A percentile compares a stretch with the other conserved stretches of the same genome.
Evolutionary conservation across 208 protist genomes (phyloP).

Genomic region (Acanthamoeba rhysodes): DNA sequence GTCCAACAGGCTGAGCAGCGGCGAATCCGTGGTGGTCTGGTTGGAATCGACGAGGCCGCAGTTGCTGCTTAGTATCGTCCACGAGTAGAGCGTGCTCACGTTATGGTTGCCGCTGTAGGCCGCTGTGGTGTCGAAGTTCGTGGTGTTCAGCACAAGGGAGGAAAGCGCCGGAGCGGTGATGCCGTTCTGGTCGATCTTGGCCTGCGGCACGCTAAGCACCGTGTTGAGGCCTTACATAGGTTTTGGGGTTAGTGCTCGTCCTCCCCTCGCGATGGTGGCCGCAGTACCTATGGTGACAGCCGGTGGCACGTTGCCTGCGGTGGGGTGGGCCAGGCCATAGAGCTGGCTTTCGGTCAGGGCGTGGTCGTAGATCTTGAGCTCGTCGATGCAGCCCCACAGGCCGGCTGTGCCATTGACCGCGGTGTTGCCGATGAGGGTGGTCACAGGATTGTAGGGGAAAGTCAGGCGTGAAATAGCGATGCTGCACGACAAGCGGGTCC

Average conservation of each 20-base stretch:
- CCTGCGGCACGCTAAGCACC: not conserved
- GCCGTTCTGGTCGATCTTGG: conserved; percentile 2
- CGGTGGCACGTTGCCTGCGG: not conserved
- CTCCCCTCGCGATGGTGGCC: not conserved
- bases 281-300: not conserved
- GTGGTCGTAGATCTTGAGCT: conserved; percentile 58
- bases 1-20: not conserved
- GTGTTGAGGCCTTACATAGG: not conserved
- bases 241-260: not conserved
- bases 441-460: conserved; percentile 54
- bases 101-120: not conserved
- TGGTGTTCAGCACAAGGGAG: not conserved
- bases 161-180: not conserved
- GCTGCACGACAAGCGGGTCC: not conserved
- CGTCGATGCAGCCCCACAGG: conserved; percentile 54
- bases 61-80: conserved; percentile 14
- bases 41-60: conserved; percentile 9
- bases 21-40: not conserved
- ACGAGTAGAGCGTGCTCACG: not conserved
- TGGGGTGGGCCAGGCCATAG: not conserved
- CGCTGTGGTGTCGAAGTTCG: conserved; percentile 7
- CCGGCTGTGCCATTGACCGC: not conserved
- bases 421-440: conserved; percentile 25
- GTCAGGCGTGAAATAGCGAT: not conserved
- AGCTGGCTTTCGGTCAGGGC: not conserved